Evolutionary conservation across 345 rosid genomes (phyloP).

Genomic region (Populus simonii): DNA sequence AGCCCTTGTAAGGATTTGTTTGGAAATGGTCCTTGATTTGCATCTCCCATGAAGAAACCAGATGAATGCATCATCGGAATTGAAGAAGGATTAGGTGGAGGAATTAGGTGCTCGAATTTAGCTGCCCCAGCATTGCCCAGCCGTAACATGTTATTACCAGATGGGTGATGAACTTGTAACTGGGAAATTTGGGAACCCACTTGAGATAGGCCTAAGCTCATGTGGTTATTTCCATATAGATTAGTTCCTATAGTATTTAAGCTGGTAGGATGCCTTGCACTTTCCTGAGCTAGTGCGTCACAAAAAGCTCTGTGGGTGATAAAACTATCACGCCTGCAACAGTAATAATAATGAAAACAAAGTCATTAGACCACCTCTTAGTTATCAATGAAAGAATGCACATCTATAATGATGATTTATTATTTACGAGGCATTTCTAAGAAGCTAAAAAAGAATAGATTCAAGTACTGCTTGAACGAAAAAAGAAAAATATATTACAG

Average conservation of each 20-base stretch:
- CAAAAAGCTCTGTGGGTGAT: conserved; percentile 28
- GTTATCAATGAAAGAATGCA: background rate
- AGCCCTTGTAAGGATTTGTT: conserved; percentile 19
- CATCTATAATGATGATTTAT: background rate
- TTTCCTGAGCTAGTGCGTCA: conserved; percentile 31
- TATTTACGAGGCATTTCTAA: background rate
- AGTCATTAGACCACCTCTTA: background rate
- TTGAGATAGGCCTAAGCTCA: conserved; percentile 21
- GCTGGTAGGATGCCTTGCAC: conserved; percentile 21
- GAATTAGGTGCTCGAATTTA: conserved; percentile 21
- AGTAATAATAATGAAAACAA: background rate
- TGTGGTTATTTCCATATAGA: conserved; percentile 22
- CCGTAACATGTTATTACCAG: conserved; percentile 13
- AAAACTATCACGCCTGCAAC: conserved; percentile 27
- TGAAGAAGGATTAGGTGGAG: conserved; percentile 15
- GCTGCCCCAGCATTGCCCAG: background rate
- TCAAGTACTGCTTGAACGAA: background rate
- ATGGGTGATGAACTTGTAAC: conserved; percentile 17
- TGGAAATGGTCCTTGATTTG: conserved; percentile 10
- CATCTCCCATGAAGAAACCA: conserved; percentile 14
- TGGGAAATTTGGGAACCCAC: conserved; percentile 12
- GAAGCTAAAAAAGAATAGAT: background rate
- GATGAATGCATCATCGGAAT: conserved; percentile 10
- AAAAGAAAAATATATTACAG: background rate
- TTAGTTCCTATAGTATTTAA: conserved; percentile 15